phyloP scores from a whole-genome alignment of 306 rosid genomes.

The Senna tora region DNA sequence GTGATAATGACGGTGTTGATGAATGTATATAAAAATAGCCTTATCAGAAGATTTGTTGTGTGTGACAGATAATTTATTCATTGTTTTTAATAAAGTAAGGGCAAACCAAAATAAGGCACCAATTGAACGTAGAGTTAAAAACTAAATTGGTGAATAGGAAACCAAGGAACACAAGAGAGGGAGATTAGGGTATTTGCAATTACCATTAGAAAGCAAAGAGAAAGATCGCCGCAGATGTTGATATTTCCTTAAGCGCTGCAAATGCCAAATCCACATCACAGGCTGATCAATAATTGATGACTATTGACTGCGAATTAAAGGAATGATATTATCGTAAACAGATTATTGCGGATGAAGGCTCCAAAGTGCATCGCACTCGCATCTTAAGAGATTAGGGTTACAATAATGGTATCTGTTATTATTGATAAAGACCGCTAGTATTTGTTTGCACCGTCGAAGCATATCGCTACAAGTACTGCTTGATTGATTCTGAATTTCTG shows the following conservation, averaged over 20 bases:
- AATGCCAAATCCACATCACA: background rate
- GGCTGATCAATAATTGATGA: slow-evolving; percentile 6
- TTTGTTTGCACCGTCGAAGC: background rate
- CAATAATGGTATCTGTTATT: background rate
- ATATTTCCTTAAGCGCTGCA: background rate
- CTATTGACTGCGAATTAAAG: background rate
- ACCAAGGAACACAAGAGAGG: background rate
- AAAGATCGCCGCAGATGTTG: background rate
- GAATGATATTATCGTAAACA: no score
- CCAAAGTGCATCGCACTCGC: slow-evolving; percentile 4
- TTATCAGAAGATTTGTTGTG: slow-evolving; percentile 49
- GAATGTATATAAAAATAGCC: slow-evolving; percentile 25
- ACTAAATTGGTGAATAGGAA: background rate
- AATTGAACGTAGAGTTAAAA: background rate
- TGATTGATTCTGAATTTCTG: background rate
- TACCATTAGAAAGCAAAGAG: slow-evolving; percentile 14
- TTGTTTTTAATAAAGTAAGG: slow-evolving; percentile 19
- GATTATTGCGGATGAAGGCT: background rate
- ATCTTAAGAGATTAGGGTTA: slow-evolving; percentile 7
- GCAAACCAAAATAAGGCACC: slow-evolving; percentile 16
- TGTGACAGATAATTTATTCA: slow-evolving; percentile 32
- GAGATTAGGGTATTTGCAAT: slow-evolving; percentile 4
- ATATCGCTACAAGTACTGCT: background rate
- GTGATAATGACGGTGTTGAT: slow-evolving; percentile 41
- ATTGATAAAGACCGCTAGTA: background rate